Base-by-base conservation (phyloP, 176 grass and related monocot genomes). In the Canna indica region DNA sequence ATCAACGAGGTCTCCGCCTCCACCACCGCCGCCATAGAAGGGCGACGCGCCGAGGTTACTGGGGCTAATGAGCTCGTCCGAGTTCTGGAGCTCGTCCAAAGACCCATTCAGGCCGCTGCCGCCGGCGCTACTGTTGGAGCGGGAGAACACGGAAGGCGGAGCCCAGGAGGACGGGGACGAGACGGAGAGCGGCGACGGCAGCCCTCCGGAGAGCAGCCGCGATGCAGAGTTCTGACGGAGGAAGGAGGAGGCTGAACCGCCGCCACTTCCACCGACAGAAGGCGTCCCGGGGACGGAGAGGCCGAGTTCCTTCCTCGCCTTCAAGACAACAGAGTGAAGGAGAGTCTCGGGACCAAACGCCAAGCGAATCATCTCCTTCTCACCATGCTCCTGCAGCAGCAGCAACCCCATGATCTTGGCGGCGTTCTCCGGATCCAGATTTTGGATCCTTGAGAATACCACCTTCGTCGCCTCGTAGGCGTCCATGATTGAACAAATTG, bases 311-410 rank as follows among this genome's bases (percentile, higher is more conserved):
- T 86, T 88, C 30, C 85, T 78, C 18, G 88, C 92, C 77, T 86
- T 86, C 30, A 84, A 36, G 63, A 91, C 78, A 70, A 96, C 80
- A 10, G 81, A 83, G 28, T 88, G 85, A 29, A 96, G 88, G 32
- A 91, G 85, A 12, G 83, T 65, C 72, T 96, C 92, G 0, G 92
- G 92, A 50, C 88, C 88, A 66, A 96, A 96, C 72, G 92, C 88
- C 36, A 96, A 75, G 36, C 92, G 92, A 53, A 96, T 96, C 92
- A 96, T 91, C 85, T 96, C 92, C 78, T 96, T 88, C 67, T 96
- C 88, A 47, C 92, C 88, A 71, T 96, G 88, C 75, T 91, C 85
- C 80, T 96, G 92, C 68, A 96, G 73, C 73, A 96, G 82, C 24
- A 96, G 83, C 29, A 91, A 48, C 12, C 92, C 88, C 92, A 96